Evolutionary conservation across 176 grass and related monocot species (phyloP), one percentile per base, ranked within the genome.

Genomic region (Zizania latifolia): DNA sequence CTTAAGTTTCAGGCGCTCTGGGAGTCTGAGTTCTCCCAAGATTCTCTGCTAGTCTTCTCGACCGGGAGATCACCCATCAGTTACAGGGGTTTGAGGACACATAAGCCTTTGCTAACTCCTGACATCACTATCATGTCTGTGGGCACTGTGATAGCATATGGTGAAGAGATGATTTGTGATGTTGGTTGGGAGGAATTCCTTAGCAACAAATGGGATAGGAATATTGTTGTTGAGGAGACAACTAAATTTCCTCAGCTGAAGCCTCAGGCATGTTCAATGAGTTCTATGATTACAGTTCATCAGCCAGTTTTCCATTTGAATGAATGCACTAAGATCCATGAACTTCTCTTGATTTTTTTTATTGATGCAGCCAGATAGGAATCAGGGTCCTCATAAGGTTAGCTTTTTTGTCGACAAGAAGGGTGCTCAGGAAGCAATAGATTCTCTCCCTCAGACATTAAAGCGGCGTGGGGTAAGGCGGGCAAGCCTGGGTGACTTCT

Each of bases 41-140:
- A 98, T 81, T 98, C 89, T 26, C 27, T 98, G 0, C 56, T 98
- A 21, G 84, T 98, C 37, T 98, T 98, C 40, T 98, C 94, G 0
- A 98, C 94, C 1, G 94, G 94, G 56, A 87, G 94, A 63, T 86
- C 94, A 0, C 91, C 86, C 0, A 85, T 83, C 10, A 90, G 92
- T 60, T 98, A 98, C 84, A 87, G 80, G 60, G 58, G 86, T 54
- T 71, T 98, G 66, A 83, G 91, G 64, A 87, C 83, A 51, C 86
- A 88, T 27, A 98, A 98, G 41, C 94, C 94, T 41, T 41, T 98
- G 61, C 56, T 98, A 44, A 92, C 88, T 4, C 94, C 94, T 0
- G 94, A 98, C 71, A 89, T 98, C 68, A 94, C 91, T 19, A 92
- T 98, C 63, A 94, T 92, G 89, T 98, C 94, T 24, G 94, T 98